These are phyloP conservation scores for Phytophthora crassamura DNA, from an alignment of 352 stramenopile species.

Conservation along the genomic window DNA sequence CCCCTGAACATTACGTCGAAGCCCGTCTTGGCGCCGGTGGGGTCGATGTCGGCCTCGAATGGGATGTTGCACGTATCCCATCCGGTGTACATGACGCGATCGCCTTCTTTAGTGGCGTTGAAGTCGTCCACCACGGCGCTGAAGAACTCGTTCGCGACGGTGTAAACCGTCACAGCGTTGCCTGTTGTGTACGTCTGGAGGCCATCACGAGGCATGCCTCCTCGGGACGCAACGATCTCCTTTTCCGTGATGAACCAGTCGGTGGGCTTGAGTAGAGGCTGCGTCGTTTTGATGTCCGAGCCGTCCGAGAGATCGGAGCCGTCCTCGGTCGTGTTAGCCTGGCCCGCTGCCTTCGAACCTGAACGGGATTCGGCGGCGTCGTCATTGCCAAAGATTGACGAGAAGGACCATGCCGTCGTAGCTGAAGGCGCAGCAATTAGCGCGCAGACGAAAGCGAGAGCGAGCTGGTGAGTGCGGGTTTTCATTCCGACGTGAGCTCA, in stretches of 20 bases:
- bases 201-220: conserved; percentile 43
- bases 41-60: conserved; percentile 36
- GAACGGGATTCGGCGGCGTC: conserved; percentile 6
- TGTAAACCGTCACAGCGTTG: conserved; percentile 48
- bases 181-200: conserved; percentile 35
- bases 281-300: conserved; percentile 35
- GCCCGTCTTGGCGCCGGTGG: conserved; percentile 23
- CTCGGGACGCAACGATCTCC: conserved; percentile 53
- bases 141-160: conserved; percentile 48
- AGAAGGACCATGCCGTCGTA: conserved; percentile 13
- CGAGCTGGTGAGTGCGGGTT: not conserved
- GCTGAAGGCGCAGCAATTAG: not conserved
- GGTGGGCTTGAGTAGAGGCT: conserved; percentile 48
- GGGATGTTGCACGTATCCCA: conserved; percentile 48
- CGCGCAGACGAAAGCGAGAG: conserved; percentile 1
- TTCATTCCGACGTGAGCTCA: not conserved
- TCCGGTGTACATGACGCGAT: conserved; percentile 40
- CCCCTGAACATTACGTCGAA: conserved; percentile 37
- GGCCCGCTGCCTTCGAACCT: not conserved
- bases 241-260: conserved; percentile 61
- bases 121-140: conserved; percentile 46
- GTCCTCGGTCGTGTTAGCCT: not conserved
- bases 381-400: conserved; percentile 10
- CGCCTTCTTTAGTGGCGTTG: conserved; percentile 7
- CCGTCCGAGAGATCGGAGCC: conserved; percentile 27